A percentile compares a stretch with the other conserved stretches of the same genome.
phyloP scores from a whole-genome alignment of 108 stramenopile species.

The Stephanodiscus minutulus region DNA sequence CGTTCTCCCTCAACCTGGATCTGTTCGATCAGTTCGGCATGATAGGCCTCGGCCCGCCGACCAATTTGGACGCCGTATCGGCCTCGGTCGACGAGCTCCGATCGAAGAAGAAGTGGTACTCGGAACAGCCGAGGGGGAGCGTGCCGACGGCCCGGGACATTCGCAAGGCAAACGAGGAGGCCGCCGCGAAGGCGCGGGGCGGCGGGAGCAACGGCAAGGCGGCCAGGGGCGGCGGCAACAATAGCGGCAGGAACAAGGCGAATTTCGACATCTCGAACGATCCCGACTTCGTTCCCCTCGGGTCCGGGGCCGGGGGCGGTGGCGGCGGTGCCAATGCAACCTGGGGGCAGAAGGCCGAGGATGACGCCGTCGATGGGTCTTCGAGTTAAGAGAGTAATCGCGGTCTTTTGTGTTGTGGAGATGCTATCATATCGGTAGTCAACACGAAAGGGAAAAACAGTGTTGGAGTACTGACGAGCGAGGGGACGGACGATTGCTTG shows the following conservation, averaged over 20 bases:
- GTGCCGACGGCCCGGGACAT: constrained; percentile 89
- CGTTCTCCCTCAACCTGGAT: constrained; percentile 82
- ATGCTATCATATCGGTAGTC: neutral
- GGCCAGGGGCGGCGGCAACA: constrained; percentile 23
- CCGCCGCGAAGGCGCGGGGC: constrained; percentile 44
- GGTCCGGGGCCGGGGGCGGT: constrained; percentile 50
- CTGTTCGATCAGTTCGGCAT: constrained; percentile 89
- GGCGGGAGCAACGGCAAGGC: constrained; percentile 9
- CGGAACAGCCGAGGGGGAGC: constrained; percentile 88
- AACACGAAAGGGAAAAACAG: neutral
- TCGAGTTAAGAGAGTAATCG: neutral
- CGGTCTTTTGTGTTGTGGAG: neutral
- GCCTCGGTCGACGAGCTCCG: constrained; percentile 83
- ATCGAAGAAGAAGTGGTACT: constrained; percentile 92
- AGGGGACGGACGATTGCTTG: too few relatives aligned
- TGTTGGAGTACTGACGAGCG: too few relatives aligned
- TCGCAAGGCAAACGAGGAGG: constrained; percentile 81
- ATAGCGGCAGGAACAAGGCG: constrained; percentile 36
- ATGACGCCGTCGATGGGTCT: constrained; percentile 3
- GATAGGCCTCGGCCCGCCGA: constrained; percentile 76
- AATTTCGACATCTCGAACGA: constrained; percentile 64
- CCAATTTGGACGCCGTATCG: constrained; percentile 73
- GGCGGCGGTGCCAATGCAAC: constrained; percentile 36
- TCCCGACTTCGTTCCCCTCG: constrained; percentile 75
- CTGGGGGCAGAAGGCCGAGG: constrained; percentile 61